Conservation (phyloP, 2,329 filamentous ascomycete genomes). For the Cladophialophora chaetospira region DNA sequence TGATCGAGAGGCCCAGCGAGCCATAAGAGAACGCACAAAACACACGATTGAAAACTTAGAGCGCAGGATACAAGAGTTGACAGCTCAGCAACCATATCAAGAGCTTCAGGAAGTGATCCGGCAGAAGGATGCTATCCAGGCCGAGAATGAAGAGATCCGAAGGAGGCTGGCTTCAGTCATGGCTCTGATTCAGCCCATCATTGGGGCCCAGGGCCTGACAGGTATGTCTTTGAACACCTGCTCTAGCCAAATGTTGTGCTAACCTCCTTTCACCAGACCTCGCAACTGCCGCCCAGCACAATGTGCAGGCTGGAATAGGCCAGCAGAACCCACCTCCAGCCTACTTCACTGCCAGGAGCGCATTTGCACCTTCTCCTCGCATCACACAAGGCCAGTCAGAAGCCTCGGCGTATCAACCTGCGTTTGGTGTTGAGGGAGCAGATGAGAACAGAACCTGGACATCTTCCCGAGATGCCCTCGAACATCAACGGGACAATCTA, state of each 20-base stretch:
- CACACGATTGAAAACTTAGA: constrained; percentile 76
- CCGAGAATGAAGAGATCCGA: constrained; percentile 78
- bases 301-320: constrained; percentile 26
- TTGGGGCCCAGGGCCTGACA: constrained; percentile 45
- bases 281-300: constrained; percentile 31
- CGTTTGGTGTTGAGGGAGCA: constrained; percentile 11
- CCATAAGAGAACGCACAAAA: constrained; percentile 80
- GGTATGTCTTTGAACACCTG: constrained; percentile 37
- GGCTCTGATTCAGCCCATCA: constrained; percentile 52
- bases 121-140: constrained; percentile 75
- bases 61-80: constrained; percentile 71
- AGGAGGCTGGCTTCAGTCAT: constrained; percentile 67
- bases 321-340: constrained; percentile 2
- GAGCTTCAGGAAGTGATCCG: constrained; percentile 75
- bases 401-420: constrained; percentile 12
- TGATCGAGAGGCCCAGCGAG: constrained; percentile 83
- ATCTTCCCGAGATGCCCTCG: constrained; percentile 40
- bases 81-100: constrained; percentile 77
- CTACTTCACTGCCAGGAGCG: constrained; percentile 34
- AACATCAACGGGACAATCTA: constrained; percentile 45
- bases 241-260: constrained; percentile 19
- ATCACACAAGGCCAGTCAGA: constrained; percentile 22
- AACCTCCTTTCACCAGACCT: constrained; percentile 24
- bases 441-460: constrained; percentile 20
- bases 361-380: constrained; percentile 36